Evolutionary conservation across 2,329 filamentous ascomycete genomes (phyloP), one percentile per base, ranked within the genome.

Genomic region (Sporothrix euskadiensis): DNA sequence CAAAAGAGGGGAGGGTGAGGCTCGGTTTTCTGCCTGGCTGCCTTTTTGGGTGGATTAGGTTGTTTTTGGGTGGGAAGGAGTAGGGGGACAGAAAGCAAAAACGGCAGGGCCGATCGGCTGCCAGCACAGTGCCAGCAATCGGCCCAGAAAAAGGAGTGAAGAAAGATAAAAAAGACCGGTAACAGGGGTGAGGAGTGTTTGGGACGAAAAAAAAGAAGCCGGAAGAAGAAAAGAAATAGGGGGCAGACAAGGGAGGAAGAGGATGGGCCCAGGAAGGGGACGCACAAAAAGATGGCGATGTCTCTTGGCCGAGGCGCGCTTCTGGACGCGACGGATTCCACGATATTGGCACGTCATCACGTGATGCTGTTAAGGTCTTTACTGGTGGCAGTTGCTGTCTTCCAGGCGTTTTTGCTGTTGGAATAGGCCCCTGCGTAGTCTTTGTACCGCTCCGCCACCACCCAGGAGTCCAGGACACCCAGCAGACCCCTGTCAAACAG

Each of bases 21-120:
- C 44, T 54, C 14, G 12, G 19, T 71, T 71, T 35, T 59, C 69
- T 71, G 69, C 69, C 69, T 71, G 69, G 69, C 35, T 69, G 47
- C 47, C 44, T 35, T 35, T 44, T 69, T 69, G 30, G 66, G 44
- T 44, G 59, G 59, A 63, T 66, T 30, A 16, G 61, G 61, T 22
- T 30, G 61, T 16, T 49, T 47, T 66, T 35, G 35, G 39, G 47
- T 49, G n/a, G 3, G 52, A 22, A 10, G 19, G 19, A 26, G 7
- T 56, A 30, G 52, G 52, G 22, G 9, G 4, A 14, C 8, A 26
- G 52, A 30, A 9, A 26, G 5, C n/a, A 8, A 22, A 54, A 9
- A 22, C 65, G 65, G 44, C 44, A 52, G 32, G 66, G 3, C 30
- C 66, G 47, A 69, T 19, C 66, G 47, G 54, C 61, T 61, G 30